These are phyloP conservation scores for Metarhizium anisopliae DNA, from an alignment of 2,329 filamentous ascomycete genomes.

Conservation along the genomic window DNA sequence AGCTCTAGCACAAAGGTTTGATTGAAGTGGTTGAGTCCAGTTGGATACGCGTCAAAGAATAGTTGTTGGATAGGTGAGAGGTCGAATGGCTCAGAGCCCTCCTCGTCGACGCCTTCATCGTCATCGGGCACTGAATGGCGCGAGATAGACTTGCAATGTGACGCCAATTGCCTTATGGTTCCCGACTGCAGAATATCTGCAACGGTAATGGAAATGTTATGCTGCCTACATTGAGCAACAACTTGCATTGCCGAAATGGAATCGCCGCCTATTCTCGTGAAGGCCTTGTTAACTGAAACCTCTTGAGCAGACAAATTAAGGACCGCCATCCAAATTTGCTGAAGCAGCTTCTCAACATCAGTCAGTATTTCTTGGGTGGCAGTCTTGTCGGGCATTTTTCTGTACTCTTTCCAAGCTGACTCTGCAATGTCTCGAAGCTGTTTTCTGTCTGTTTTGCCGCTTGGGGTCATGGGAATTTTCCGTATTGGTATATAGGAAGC, in stretches of 20 bases:
- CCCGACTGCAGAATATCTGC: slow-evolving; percentile 22
- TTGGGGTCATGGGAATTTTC: slow-evolving; percentile 7
- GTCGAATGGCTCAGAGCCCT: slow-evolving; percentile 20
- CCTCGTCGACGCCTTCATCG: slow-evolving; percentile 3
- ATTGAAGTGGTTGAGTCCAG: slow-evolving; percentile 29
- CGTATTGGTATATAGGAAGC: slow-evolving; percentile 9
- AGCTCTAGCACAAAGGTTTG: slow-evolving; percentile 31
- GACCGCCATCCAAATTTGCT: slow-evolving; percentile 28
- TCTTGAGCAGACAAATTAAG: slow-evolving; percentile 24
- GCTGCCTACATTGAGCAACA: slow-evolving; percentile 26
- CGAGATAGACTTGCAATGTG: background rate
- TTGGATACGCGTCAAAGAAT: slow-evolving; percentile 26
- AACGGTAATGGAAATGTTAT: slow-evolving; percentile 20
- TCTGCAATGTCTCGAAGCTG: slow-evolving; percentile 7
- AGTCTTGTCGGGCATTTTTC: background rate
- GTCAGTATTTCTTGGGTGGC: background rate
- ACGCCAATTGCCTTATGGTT: slow-evolving; percentile 18
- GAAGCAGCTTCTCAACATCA: slow-evolving; percentile 4
- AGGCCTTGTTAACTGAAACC: slow-evolving; percentile 22
- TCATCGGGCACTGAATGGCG: background rate
- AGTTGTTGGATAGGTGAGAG: slow-evolving; percentile 36
- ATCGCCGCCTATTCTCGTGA: slow-evolving; percentile 33
- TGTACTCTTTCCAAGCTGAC: background rate
- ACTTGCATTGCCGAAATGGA: slow-evolving; percentile 35
- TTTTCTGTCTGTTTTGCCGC: slow-evolving; percentile 9